A percentile compares a stretch with the other conserved stretches of the same genome.
These are phyloP conservation scores for Apophysomyces trapeziformis DNA, from an alignment of 371 early-diverging fungal species.

Conservation along the genomic window DNA sequence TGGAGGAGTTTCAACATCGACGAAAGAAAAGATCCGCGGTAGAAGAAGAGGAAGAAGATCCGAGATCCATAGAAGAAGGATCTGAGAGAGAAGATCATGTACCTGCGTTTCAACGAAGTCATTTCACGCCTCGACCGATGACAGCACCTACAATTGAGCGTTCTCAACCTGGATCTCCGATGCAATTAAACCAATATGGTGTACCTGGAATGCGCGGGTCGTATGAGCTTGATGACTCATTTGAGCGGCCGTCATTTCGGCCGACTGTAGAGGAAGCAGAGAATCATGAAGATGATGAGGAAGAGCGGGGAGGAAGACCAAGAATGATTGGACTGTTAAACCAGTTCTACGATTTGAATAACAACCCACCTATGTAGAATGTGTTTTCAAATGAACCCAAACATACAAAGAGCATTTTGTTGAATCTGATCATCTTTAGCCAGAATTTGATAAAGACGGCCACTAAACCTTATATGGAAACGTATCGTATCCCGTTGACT, in stretches of 20 bases:
- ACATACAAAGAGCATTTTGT: neutral
- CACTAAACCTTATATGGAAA: conserved; percentile 2
- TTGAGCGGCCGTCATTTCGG: conserved; percentile 24
- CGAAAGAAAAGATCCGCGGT: conserved; percentile 1
- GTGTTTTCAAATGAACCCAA: neutral
- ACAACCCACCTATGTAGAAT: conserved; percentile 24
- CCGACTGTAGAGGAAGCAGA: conserved; percentile 19
- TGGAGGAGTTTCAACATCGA: conserved; percentile 37
- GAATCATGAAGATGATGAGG: conserved; percentile 34
- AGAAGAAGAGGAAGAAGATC: neutral
- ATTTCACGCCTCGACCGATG: conserved; percentile 14
- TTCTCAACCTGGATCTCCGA: conserved; percentile 11
- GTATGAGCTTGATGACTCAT: conserved; percentile 43
- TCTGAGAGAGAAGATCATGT: neutral
- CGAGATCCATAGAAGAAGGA: neutral
- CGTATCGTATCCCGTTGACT: neutral
- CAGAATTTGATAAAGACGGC: neutral
- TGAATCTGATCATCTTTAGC: neutral
- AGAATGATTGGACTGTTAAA: conserved; percentile 63
- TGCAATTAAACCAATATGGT: conserved; percentile 38
- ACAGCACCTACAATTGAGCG: conserved; percentile 8
- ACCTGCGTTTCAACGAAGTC: conserved; percentile 6
- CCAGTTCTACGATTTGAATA: conserved; percentile 67
- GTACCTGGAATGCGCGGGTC: conserved; percentile 37
- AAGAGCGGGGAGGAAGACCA: conserved; percentile 25